Evolutionary conservation across 2,329 filamentous ascomycete genomes (phyloP), one percentile per base, ranked within the genome.

Genomic region (Gyromitra esculenta): DNA sequence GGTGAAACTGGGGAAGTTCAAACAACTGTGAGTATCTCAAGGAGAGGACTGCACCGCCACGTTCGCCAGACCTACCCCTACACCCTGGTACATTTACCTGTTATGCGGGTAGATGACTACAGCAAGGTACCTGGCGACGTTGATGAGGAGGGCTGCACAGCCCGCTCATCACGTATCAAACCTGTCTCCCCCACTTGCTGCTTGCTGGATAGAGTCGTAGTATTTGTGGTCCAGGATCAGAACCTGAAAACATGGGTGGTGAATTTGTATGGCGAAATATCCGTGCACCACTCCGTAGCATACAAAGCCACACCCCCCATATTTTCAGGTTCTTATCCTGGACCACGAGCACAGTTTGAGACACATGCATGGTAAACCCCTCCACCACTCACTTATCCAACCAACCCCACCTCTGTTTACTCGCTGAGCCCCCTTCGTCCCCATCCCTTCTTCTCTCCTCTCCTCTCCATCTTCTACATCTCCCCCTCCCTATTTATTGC

Each of bases 401-500:
- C 52, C 64, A 73, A 70, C 75, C 71, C 64, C 75, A 74, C 71
- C 62, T 70, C 75, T 65, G 35, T 57, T 50, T 73, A 59, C 60
- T 77, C 71, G 64, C 52, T 74, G 70, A 45, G 64, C 60, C 54
- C 62, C 35, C 54, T 15, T 39, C 64, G 21, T 18, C n/a, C 31
- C 21, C 21, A 57, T 37, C 9, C 15, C 25, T 41, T 57, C 13
- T 57, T 57, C 62, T 39, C 15, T 37, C 52, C 25, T 18, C 9
- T 48, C 67, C 21, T 35, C 45, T 70, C 39, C 25, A 65, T 65
- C 59, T 57, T 43, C 50, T 7, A 50, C 37, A n/a, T 69, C 59
- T 62, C 48, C 48, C 3, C 31, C 48, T 50, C 25, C 56, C 52
- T 54, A 31, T 59, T 50, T 54, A 31, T 75, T 69, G 31, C 52